phyloP scores from a whole-genome alignment of 2,329 filamentous ascomycete genomes.

The Coniosporium tulheliwenetii region DNA sequence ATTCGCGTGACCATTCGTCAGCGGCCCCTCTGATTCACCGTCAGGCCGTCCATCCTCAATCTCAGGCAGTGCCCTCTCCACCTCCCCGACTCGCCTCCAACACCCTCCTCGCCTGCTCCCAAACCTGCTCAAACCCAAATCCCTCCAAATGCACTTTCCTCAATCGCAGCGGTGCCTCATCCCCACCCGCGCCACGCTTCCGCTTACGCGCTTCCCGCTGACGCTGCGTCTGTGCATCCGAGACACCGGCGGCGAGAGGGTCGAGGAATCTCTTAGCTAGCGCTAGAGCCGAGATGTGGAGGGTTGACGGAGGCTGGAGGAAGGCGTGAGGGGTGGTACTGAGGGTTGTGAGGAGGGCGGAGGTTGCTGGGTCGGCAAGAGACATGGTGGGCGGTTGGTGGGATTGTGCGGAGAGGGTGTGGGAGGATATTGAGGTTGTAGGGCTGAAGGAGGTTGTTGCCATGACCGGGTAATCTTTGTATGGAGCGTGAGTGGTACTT shows the following conservation, averaged over 20 bases:
- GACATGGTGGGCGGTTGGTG: slow-evolving; percentile 11
- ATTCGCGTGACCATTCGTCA: slow-evolving; percentile 12
- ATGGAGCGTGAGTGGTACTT: no score
- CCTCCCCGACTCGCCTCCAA: slow-evolving; percentile 48
- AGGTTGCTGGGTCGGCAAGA: neutral
- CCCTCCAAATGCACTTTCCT: slow-evolving; percentile 75
- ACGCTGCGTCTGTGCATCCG: slow-evolving; percentile 54
- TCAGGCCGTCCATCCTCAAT: slow-evolving; percentile 6
- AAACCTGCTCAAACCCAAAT: slow-evolving; percentile 78
- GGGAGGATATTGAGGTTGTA: slow-evolving; percentile 21
- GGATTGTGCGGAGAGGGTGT: slow-evolving; percentile 21
- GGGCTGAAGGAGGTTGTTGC: slow-evolving; percentile 12
- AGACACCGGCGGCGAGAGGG: slow-evolving; percentile 57
- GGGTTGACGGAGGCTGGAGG: slow-evolving; percentile 51
- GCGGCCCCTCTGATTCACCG: slow-evolving; percentile 11
- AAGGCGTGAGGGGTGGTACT: slow-evolving; percentile 54
- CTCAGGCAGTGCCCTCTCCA: slow-evolving; percentile 30
- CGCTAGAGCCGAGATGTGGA: slow-evolving; percentile 55
- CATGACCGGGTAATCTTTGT: no score
- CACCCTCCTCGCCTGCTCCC: slow-evolving; percentile 82
- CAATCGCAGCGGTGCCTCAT: slow-evolving; percentile 48
- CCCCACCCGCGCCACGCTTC: slow-evolving; percentile 45
- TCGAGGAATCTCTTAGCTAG: slow-evolving; percentile 73
- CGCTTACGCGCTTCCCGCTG: slow-evolving; percentile 52
- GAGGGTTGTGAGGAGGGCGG: slow-evolving; percentile 42